Evolutionary conservation across 306 rosid species (phyloP).

Genomic region (Cotoneaster glaucophyllus): DNA sequence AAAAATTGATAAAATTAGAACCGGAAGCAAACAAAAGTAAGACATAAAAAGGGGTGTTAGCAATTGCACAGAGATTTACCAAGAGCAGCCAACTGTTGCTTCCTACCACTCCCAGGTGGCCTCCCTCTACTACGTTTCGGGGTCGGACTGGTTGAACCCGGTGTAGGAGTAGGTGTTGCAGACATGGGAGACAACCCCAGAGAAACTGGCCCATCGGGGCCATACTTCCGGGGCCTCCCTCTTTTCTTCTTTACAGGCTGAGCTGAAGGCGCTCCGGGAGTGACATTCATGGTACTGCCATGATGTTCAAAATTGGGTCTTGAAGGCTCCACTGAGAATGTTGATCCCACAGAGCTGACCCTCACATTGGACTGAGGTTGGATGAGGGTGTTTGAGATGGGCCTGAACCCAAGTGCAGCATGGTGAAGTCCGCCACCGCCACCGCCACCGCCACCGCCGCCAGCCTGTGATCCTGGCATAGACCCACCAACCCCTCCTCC

Average conservation of each 20-base stretch:
- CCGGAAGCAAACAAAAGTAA: not conserved
- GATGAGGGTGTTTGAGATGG: conserved; percentile 48
- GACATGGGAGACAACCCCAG: conserved; percentile 72
- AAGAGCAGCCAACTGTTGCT: conserved; percentile 73
- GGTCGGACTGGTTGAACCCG: conserved; percentile 37
- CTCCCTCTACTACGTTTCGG: conserved; percentile 62
- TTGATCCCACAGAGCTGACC: conserved; percentile 42
- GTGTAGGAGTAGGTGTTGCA: conserved; percentile 40
- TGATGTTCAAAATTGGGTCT: conserved; percentile 43
- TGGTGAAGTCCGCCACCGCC: conserved; percentile 44
- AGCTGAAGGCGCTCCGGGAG: conserved; percentile 49
- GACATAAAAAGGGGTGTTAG: not conserved
- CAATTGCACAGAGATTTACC: conserved; percentile 36
- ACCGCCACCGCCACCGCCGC: conserved; percentile 52
- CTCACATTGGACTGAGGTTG: conserved; percentile 52
- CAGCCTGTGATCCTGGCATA: conserved; percentile 41
- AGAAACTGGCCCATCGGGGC: conserved; percentile 69
- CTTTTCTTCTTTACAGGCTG: conserved; percentile 80
- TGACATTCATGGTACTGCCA: conserved; percentile 41
- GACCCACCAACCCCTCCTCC: conserved; percentile 60
- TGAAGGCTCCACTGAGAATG: conserved; percentile 53
- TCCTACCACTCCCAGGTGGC: conserved; percentile 88
- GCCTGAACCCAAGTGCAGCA: conserved; percentile 59
- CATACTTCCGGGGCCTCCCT: conserved; percentile 94
- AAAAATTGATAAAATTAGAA: conserved; percentile 1